phyloP scores from a whole-genome alignment of 805 yeast species.

The Yarrowia sp. region DNA sequence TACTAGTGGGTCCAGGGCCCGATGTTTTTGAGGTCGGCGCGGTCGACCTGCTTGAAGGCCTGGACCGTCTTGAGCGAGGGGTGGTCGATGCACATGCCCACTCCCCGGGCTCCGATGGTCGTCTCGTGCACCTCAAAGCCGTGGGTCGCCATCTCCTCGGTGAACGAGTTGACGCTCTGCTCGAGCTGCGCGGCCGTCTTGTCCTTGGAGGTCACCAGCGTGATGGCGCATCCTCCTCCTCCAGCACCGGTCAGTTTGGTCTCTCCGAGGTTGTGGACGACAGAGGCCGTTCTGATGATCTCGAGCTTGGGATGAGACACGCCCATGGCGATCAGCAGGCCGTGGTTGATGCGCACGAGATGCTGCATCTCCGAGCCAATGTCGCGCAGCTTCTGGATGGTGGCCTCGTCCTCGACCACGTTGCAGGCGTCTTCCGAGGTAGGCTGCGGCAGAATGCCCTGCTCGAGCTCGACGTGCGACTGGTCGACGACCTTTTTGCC shows the following conservation, averaged over 20 bases:
- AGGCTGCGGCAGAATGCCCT: conserved; percentile 24
- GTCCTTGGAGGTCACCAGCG: conserved; percentile 55
- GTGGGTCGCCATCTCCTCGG: conserved; percentile 40
- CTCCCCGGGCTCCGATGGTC: conserved; percentile 87
- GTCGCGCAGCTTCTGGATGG: conserved; percentile 29
- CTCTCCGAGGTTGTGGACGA: conserved; percentile 65
- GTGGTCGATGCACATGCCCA: conserved; percentile 40
- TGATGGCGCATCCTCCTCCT: conserved; percentile 98
- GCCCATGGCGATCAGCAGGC: conserved; percentile 77
- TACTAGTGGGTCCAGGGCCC: conserved; percentile 20
- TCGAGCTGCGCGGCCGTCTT: conserved; percentile 33
- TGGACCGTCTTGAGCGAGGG: conserved; percentile 16
- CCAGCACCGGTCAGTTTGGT: conserved; percentile 98
- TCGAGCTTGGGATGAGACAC: conserved; percentile 94
- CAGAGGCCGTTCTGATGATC: conserved; percentile 63
- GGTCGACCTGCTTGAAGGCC: conserved; percentile 5
- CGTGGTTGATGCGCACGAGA: conserved; percentile 80
- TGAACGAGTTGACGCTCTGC: conserved; percentile 36
- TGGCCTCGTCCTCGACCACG: conserved; percentile 4
- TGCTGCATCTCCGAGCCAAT: conserved; percentile 47
- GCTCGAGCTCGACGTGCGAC: conserved; percentile 35
- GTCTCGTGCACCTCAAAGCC: conserved; percentile 75
- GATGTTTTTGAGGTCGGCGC: conserved; percentile 15
- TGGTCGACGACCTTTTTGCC: conserved; percentile 47
- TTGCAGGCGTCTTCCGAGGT: conserved; percentile 28